Evolutionary conservation across 306 rosid genomes (phyloP).

Genomic region (Potentilla sterilis): DNA sequence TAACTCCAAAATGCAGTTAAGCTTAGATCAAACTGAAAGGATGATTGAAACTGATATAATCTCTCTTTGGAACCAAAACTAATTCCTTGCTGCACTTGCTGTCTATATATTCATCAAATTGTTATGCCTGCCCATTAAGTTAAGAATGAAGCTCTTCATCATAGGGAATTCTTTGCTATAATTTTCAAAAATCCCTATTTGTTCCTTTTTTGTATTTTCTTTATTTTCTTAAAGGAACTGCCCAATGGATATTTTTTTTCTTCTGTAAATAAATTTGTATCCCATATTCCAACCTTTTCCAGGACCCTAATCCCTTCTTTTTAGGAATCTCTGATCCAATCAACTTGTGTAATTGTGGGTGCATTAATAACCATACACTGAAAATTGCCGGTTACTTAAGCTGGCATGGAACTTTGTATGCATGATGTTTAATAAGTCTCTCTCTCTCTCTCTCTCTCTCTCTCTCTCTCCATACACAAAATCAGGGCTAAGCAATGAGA

Average conservation of each 20-base stretch:
- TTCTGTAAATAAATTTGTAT: neutral
- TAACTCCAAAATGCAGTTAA: neutral
- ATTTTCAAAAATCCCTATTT: neutral
- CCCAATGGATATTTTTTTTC: neutral
- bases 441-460: neutral
- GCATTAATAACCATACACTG: neutral
- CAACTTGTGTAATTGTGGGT: neutral
- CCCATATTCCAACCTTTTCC: neutral
- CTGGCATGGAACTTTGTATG: neutral
- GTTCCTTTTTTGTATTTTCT: neutral
- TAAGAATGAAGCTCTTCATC: neutral
- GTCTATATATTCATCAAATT: neutral
- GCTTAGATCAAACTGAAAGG: neutral
- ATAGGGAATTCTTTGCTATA: neutral
- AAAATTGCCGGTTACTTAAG: neutral
- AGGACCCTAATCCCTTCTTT: neutral
- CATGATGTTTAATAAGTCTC: neutral
- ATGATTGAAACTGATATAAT: neutral
- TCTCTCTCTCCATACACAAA: neutral
- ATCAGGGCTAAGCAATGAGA: constrained; percentile 54
- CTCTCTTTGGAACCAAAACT: neutral
- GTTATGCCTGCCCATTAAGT: neutral
- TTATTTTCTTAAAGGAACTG: neutral
- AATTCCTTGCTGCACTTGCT: neutral
- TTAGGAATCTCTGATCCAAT: neutral